Conservation (phyloP, 2,329 filamentous ascomycete species). For the Onygenales sp. region DNA sequence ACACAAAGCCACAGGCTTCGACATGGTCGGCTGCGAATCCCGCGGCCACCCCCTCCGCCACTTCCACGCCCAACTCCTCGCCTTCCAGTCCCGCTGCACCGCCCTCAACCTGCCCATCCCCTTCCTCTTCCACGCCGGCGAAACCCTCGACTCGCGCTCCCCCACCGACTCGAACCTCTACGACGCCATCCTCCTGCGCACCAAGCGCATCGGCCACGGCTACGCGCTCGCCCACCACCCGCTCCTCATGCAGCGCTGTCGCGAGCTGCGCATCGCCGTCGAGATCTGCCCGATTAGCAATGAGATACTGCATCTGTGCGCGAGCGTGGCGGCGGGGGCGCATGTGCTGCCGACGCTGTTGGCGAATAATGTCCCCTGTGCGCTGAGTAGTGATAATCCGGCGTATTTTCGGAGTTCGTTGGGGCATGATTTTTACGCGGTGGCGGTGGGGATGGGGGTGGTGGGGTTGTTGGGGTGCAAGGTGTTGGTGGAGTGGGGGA, state of each 20-base stretch:
- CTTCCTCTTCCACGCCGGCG: conserved; percentile 93
- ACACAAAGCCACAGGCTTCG: conserved; percentile 51
- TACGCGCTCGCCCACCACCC: conserved; percentile 89
- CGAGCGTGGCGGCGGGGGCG: conserved; percentile 60
- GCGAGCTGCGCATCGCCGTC: conserved; percentile 76
- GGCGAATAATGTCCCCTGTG: conserved; percentile 8
- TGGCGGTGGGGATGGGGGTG: too few species aligned
- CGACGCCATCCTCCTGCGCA: conserved; percentile 78
- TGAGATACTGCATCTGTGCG: conserved; percentile 71
- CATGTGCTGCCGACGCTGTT: conserved; percentile 58
- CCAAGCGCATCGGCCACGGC: conserved; percentile 79
- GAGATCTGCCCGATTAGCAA: conserved; percentile 90
- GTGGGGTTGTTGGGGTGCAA: conserved; percentile 1
- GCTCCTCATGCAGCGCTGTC: conserved; percentile 76
- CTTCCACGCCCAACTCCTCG: conserved; percentile 76
- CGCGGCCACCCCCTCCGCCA: conserved; percentile 64
- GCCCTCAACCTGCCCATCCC: conserved; percentile 72
- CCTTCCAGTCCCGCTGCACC: conserved; percentile 80
- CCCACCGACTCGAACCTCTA: conserved; percentile 75
- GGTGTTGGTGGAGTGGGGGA: conserved; percentile 4
- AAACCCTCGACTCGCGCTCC: conserved; percentile 71
- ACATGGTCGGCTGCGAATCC: conserved; percentile 84
- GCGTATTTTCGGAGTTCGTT: conserved; percentile 1
- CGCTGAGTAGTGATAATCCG: conserved; percentile 5
- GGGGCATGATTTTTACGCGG: neutral